Evolutionary conservation across 116 monocot species (phyloP), one percentile per base, ranked within the genome.

Genomic region (Papilionanthe hybrid): DNA sequence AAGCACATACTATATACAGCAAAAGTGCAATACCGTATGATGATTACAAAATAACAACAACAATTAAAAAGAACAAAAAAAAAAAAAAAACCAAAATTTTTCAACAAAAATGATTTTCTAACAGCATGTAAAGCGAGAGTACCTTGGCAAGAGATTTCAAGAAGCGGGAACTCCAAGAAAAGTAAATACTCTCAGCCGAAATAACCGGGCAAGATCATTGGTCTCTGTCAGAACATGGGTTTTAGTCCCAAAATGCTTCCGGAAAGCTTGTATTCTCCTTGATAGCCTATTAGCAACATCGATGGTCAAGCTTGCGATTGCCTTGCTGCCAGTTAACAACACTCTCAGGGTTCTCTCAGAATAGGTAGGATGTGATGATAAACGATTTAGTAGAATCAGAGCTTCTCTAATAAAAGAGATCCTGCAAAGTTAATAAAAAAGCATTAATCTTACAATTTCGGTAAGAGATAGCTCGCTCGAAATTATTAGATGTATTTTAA

Each of bases 361-460:
- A 81, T 84, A 87, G 37, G 55, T 20, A 10, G 85, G 82, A 80
- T 89, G 87, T 48, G 96, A 92, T 72, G 88, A 85, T 74, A 97
- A 74, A 9, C 96, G 89, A 75, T 94, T 97, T 25, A 97, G 81
- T 18, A 97, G 87, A 82, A 97, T 97, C 47, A 97, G 72, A 44
- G 84, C 89, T 63, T 97, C 94, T 75, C 94, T 82, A 28, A 89
- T 71, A 19, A 97, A 42, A 60, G 79, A 80, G 47, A 80, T 82
- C 79, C 96, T 94, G 82, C 48, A 20, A 1, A 22, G 47, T 13
- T n/a, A 30, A 57, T 27, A 28, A 17, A 50, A 28, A 19, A 41
- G 5, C 11, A 73, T 48, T 50, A 53, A 49, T 9, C 17, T 0
- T 10, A 49, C 12, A 10, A 12, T 11, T 11, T 49, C 1, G 12